Evolutionary conservation across 306 rosid genomes (phyloP), one percentile per base, ranked within the genome.

Genomic region (Rosa rugosa): DNA sequence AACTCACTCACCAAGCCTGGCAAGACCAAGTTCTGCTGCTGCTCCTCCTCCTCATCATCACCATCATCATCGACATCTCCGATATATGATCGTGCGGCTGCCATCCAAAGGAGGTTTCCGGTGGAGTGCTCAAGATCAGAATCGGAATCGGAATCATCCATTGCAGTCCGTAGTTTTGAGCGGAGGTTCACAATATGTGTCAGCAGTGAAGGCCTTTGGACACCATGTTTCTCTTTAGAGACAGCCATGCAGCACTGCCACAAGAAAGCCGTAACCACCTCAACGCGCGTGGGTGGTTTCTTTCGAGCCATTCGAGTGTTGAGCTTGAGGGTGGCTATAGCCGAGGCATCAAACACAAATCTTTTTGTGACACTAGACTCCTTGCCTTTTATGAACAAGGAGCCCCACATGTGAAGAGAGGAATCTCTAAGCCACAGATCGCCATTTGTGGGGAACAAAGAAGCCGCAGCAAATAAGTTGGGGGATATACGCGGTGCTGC

Each of bases 131-230:
- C 76, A 5, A 81, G 6, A 14, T 40, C 20, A 5, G 13, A 36
- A 57, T 40, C 20, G 9, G 13, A 36, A 57, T 14, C 25, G 8
- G 71, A 18, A 67, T 4, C 27, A 66, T 69, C 20, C 18, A 69
- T 11, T 7, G 16, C 49, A 63, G 5, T 34, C 22, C 34, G 44
- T 45, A 69, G 51, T 38, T 80, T 77, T 7, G 62, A 68, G 6
- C 88, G 84, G 1, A 85, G 70, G 51, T 87, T 87, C 51, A 87
- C 87, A 0, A 79, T 12, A 46, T 87, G 85, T 20, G 85, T 81
- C 8, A 76, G 7, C 0, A 80, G 10, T 1, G 84, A 80, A 22
- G 86, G 76, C 72, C 49, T 81, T 63, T 42, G 62, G 60, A 66
- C 1, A 4, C 85, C 85, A 47, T 69, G 11, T 11, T 44, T 67